Conservation (phyloP, 1,284 basidiomycete genomes). For the Amylostereum areolatum region DNA sequence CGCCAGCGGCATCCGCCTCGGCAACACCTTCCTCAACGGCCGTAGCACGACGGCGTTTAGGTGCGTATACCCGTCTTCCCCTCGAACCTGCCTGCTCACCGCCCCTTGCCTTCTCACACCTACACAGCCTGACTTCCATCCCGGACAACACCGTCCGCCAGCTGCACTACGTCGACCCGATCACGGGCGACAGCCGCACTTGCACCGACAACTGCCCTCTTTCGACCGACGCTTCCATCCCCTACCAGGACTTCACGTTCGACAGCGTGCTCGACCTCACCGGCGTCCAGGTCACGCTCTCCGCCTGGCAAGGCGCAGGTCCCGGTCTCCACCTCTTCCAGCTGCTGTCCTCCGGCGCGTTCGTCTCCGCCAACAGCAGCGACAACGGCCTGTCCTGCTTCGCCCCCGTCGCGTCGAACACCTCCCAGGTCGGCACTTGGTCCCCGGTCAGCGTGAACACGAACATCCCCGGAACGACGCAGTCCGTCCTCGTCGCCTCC, state of each 20-base stretch:
- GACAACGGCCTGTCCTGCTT: slow-evolving; percentile 73
- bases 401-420: slow-evolving; percentile 62
- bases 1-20: slow-evolving; percentile 79
- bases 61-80: slow-evolving; percentile 35
- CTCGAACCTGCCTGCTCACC: neutral
- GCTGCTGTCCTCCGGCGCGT: slow-evolving; percentile 86
- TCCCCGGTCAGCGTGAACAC: slow-evolving; percentile 55
- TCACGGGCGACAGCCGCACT: slow-evolving; percentile 65
- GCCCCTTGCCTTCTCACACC: slow-evolving; percentile 1
- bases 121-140: slow-evolving; percentile 68
- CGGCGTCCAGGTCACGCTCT: slow-evolving; percentile 80
- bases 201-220: slow-evolving; percentile 73
- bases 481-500: slow-evolving; percentile 67
- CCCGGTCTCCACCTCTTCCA: slow-evolving; percentile 88
- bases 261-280: slow-evolving; percentile 57
- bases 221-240: slow-evolving; percentile 63
- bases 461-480: slow-evolving; percentile 72
- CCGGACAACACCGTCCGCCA: slow-evolving; percentile 83
- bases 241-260: slow-evolving; percentile 89
- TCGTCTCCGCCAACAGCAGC: slow-evolving; percentile 60
- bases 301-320: slow-evolving; percentile 69
- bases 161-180: slow-evolving; percentile 74
- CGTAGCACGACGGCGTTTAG: slow-evolving; percentile 84
- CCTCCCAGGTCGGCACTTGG: slow-evolving; percentile 68
- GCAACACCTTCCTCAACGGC: slow-evolving; percentile 81